These are phyloP conservation scores for Vicia sativa DNA, from an alignment of 306 rosid species.

Conservation along the genomic window DNA sequence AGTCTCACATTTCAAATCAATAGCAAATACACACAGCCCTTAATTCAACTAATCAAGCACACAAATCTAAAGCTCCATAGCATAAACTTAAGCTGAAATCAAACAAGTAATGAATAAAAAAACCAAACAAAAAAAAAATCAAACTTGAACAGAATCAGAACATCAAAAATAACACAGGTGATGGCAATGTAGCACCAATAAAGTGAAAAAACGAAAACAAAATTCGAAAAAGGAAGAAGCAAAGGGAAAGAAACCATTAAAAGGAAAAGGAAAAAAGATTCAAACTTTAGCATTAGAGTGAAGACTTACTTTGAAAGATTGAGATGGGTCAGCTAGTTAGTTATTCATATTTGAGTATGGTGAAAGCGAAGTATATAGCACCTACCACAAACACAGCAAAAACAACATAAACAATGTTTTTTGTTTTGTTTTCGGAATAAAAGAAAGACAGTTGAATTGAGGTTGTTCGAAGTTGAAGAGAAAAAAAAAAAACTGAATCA, in stretches of 20 bases:
- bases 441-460: slow-evolving; percentile 19
- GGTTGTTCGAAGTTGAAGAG: slow-evolving; percentile 5
- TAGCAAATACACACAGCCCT: slow-evolving; percentile 25
- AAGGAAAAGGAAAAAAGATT: slow-evolving; percentile 22
- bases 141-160: slow-evolving; percentile 25
- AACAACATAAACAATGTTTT: neutral
- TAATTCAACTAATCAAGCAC: slow-evolving; percentile 24
- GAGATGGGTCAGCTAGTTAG: slow-evolving; percentile 44
- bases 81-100: slow-evolving; percentile 35
- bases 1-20: slow-evolving; percentile 26
- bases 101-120: slow-evolving; percentile 3
- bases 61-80: slow-evolving; percentile 31
- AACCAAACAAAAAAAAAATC: neutral
- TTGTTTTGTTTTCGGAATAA: neutral
- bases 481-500: neutral
- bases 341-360: slow-evolving; percentile 36
- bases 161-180: slow-evolving; percentile 4
- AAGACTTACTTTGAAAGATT: slow-evolving; percentile 42
- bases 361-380: slow-evolving; percentile 24
- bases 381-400: neutral
- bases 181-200: slow-evolving; percentile 25
- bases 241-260: slow-evolving; percentile 33
- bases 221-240: slow-evolving; percentile 32
- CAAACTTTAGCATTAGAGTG: slow-evolving; percentile 23
- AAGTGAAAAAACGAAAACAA: slow-evolving; percentile 19